Percentiles rank a stretch among this genome's conserved stretches.
These are phyloP conservation scores for Chlorophyllum brunneum DNA, from an alignment of 768 basidiomycete genomes.

Conservation along the genomic window DNA sequence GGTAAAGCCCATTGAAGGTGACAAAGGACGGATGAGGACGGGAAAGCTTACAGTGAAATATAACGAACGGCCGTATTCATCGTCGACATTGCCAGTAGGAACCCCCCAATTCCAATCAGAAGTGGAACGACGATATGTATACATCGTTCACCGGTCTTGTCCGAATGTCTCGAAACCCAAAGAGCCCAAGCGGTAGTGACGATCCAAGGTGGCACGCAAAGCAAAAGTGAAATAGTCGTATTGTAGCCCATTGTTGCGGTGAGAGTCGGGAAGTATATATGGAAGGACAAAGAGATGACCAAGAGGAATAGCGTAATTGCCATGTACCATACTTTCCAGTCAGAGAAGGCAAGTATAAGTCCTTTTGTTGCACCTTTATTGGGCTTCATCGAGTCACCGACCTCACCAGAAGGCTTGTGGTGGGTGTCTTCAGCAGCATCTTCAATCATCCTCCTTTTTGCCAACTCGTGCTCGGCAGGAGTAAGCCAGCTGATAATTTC, in stretches of 20 bases:
- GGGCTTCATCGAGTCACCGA: constrained; percentile 15
- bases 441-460: constrained; percentile 57
- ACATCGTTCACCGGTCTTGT: constrained; percentile 66
- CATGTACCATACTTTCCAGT: constrained; percentile 72
- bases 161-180: constrained; percentile 62
- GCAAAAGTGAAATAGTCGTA: constrained; percentile 60
- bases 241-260: constrained; percentile 64
- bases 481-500: constrained; percentile 48
- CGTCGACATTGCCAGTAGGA: constrained; percentile 59
- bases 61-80: constrained; percentile 63
- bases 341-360: constrained; percentile 54
- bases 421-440: constrained; percentile 28
- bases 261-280: constrained; percentile 71
- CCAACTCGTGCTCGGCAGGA: constrained; percentile 50
- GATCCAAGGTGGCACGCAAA: constrained; percentile 55
- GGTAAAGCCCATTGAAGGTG: not conserved
- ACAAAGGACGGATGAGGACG: not conserved
- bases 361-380: constrained; percentile 31
- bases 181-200: constrained; percentile 60
- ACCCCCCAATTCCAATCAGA: constrained; percentile 61
- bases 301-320: constrained; percentile 31
- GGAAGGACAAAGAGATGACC: constrained; percentile 62
- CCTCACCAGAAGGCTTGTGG: not conserved
- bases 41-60: constrained; percentile 45
- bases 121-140: constrained; percentile 57